Conservation (phyloP, 129 eudicot genomes). For the Ambrosia artemisiifolia region DNA sequence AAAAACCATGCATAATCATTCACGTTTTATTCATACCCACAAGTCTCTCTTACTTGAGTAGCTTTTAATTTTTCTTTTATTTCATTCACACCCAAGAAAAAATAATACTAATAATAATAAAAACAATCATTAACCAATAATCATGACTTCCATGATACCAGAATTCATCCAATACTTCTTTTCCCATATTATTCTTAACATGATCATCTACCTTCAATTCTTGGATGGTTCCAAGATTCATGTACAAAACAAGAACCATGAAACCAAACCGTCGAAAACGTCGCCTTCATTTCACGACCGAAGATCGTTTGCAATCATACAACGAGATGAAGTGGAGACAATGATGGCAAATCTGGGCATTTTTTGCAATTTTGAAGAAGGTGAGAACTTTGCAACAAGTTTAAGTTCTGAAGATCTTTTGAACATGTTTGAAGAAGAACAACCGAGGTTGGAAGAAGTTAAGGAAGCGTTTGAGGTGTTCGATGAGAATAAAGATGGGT, state of each 20-base stretch:
- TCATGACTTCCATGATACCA: conserved; percentile 21
- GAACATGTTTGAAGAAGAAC: conserved; percentile 49
- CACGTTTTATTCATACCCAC: not conserved
- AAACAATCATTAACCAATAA: not conserved
- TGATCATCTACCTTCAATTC: conserved; percentile 5
- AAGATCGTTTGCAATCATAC: not conserved
- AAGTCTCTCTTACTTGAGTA: not conserved
- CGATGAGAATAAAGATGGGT: conserved; percentile 66
- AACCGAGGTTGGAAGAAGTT: conserved; percentile 51
- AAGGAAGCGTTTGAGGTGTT: conserved; percentile 65
- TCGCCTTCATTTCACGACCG: conserved; percentile 1
- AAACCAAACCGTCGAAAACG: conserved; percentile 9
- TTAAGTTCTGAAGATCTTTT: conserved; percentile 33
- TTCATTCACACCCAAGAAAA: not conserved
- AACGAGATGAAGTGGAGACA: conserved; percentile 29
- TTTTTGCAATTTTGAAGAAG: conserved; percentile 17
- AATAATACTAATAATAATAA: no score
- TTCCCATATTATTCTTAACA: conserved; percentile 13
- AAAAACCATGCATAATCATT: not conserved
- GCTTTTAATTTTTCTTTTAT: not conserved
- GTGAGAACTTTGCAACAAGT: conserved; percentile 27
- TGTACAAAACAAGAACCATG: conserved; percentile 10
- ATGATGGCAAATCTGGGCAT: conserved; percentile 39
- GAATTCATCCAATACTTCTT: conserved; percentile 25
- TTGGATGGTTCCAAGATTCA: conserved; percentile 1